Evolutionary conservation across 768 basidiomycete genomes (phyloP), one percentile per base, ranked within the genome.

Genomic region (Epithele typhae): DNA sequence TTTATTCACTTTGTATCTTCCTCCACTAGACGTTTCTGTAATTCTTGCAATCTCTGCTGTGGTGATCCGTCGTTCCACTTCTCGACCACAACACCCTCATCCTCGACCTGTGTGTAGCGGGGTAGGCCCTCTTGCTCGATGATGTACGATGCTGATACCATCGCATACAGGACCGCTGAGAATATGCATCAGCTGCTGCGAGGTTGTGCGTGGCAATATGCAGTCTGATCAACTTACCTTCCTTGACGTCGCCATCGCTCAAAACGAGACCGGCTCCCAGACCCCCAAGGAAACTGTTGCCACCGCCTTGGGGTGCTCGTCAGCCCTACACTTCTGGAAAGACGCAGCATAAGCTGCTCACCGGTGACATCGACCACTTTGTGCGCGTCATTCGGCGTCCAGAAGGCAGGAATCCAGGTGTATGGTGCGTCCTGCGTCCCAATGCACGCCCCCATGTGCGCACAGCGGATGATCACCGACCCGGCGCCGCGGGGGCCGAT

Each of bases 281-380:
- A 5, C 91, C 91, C 12, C 91, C 91, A 19, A 94, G 71, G 64
- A 94, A 95, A 49, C 80, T 76, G 63, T 95, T 95, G 14, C 92
- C 92, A n/a, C 90, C 92, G 36, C 92, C 89, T 90, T 25, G 17
- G n/a, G 30, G 14, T 36, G 51, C 17, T 22, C 17, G 38, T n/a
- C 17, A 38, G 47, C 25, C 23, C n/a, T n/a, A 52, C 51, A 43
- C 24, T 39, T 48, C 35, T 25, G 32, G 33, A 43, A n/a, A 12
- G 25, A 30, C 18, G 32, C 44, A 46, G 33, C 25, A 23, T 40
- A 22, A 35, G 54, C 27, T 7, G n/a, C n/a, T 17, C 49, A 82
- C 87, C 92, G 53, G 91, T 94, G 21, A 92, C 89, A 63, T 94
- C 91, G 2, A 85, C 76, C 14, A 94, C 70, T 46, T 73, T 78